Evolutionary conservation across 2,329 filamentous ascomycete species (phyloP), one percentile per base, ranked within the genome.

Genomic region (Colletotrichum eremochloae): DNA sequence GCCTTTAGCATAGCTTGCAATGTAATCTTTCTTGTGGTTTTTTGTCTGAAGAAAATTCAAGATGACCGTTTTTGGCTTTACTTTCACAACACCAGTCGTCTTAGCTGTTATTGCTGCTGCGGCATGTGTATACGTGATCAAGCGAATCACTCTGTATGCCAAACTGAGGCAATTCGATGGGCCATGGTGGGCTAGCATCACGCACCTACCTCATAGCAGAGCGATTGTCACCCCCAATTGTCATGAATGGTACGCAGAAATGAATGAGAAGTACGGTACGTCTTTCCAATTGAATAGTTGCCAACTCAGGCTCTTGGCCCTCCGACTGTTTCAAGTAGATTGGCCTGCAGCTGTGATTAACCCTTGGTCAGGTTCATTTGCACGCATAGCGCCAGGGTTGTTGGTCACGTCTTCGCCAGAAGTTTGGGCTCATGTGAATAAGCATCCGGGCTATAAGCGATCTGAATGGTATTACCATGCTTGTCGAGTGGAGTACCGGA

Each of bases 391-490:
- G 0, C 86, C 87, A 3, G 86, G 84, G 33, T 77, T 87, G 63
- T 79, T 88, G 56, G 76, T 87, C 67, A 87, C 86, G 0, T 84
- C 84, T 8, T 86, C 86, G 50, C 81, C 86, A 0, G 84, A 87
- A 40, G 78, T 87, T 8, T 80, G 85, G 81, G 78, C 80, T 57
- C 84, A 78, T 77, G 84, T 83, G 75, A 85, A 81, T 77, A 82
- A 78, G 61, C 80, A 82, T 5, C 81, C 81, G 2, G 80, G 79
- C 3, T 87, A 86, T 60, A 82, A 78, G 60, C 80, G 83, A 15
- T 80, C 80, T 4, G 76, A 80, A 24, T 86, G 84, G 83, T 87
- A 81, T 68, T 84, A 82, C 31, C 82, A 85, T 50, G 82, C 82
- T 4, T 80, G 84, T 53, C 83, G 84, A 4, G 81, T 88, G 36